Percentiles rank a stretch among this genome's conserved stretches.
Evolutionary conservation across 768 basidiomycete genomes (phyloP).

Genomic region (Tubosaeta sp.): DNA sequence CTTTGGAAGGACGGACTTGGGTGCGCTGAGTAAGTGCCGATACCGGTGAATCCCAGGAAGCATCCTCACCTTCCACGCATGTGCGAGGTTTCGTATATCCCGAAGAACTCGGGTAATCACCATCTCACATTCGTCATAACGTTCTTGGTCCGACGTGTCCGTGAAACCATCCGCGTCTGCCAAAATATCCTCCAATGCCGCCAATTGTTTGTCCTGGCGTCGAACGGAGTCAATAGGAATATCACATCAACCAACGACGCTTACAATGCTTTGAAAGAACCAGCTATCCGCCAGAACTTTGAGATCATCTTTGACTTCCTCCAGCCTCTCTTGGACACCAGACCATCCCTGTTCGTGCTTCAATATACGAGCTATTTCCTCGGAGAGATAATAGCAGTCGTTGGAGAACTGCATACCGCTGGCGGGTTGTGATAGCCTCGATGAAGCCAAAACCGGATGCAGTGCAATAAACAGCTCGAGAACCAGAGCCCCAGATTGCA

Average conservation of each 20-base stretch:
- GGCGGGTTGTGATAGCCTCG: conserved; percentile 47
- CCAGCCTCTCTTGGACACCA: conserved; percentile 42
- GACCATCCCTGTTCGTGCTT: conserved; percentile 26
- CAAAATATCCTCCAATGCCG: conserved; percentile 37
- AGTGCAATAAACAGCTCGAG: conserved; percentile 80
- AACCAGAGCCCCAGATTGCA: conserved; percentile 57
- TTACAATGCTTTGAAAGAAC: conserved; percentile 68
- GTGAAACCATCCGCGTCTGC: conserved; percentile 62
- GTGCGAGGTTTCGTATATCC: conserved; percentile 57
- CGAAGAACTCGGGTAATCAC: conserved; percentile 60
- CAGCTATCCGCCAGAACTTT: conserved; percentile 59
- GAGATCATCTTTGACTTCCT: conserved; percentile 49
- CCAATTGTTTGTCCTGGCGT: conserved; percentile 22
- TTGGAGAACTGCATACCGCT: conserved; percentile 75
- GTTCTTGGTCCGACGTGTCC: conserved; percentile 65
- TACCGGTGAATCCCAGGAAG: background rate
- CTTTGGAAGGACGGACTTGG: conserved; percentile 63
- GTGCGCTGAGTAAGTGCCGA: background rate
- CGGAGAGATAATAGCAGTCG: conserved; percentile 66
- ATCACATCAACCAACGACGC: conserved; percentile 22
- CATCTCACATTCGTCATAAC: conserved; percentile 72
- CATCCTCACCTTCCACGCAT: conserved; percentile 66
- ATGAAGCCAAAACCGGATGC: conserved; percentile 59
- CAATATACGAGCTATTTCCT: conserved; percentile 36
- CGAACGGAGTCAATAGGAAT: background rate